Evolutionary conservation across 148 eudicot species (phyloP), one percentile per base, ranked within the genome.

Genomic region (Silene latifolia): DNA sequence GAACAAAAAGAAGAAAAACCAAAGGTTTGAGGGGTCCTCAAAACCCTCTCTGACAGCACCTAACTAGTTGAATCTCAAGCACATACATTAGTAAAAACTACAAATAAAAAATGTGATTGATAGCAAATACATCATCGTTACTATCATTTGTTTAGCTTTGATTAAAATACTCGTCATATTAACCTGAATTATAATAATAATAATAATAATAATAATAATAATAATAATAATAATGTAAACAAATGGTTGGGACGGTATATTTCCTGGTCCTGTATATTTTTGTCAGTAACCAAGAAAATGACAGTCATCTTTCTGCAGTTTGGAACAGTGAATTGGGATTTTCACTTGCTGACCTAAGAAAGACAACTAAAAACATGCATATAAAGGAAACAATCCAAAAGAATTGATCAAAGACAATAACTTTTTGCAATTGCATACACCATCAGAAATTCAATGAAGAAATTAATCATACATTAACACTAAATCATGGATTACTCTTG

Each of bases 401-500:
- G 4, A 23, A 62, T 12, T 62, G 6, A 58, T 14, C 12, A 20
- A 17, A 71, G 21, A 54, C 8, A 72, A 15, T 7, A 14, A 9
- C 69, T 2, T 32, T 32, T 32, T 32, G 35, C 35, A 32, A 32
- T 32, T 32, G 35, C 29, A 57, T 27, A 60, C 57, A 5, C 23
- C 47, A 59, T 46, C 46, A 17, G 69, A 77, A 51, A 10, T 63
- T 2, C 58, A 63, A 63, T 62, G n/a, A 10, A 21, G 9, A 51
- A 48, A 46, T 0, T 32, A 53, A 39, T 14, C 73, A 10, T 3
- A 61, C 9, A 47, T 19, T n/a, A 71, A n/a, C 3, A 70, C 54
- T 53, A 21, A 67, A 54, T 47, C n/a, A 66, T 54, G 21, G 56
- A 67, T 15, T 5, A n/a, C 78, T 35, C 67, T 25, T 61, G 72